phyloP scores from a whole-genome alignment of 495 filamentous ascomycete species.

The Penicillium diatomitis region DNA sequence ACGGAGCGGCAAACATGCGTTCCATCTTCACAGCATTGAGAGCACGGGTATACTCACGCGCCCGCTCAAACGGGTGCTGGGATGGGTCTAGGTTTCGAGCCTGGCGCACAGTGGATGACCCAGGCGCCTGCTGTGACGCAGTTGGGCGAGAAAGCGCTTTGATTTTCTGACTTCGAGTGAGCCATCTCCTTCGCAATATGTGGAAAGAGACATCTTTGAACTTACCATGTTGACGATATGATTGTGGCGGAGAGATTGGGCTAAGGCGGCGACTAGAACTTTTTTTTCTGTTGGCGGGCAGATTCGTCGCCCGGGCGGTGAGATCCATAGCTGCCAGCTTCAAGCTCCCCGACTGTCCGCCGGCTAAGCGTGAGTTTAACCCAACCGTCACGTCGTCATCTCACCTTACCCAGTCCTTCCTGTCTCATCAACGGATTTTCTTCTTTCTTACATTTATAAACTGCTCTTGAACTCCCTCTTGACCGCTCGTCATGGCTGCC shows the following conservation, averaged over 20 bases:
- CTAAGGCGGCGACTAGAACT: constrained; percentile 12
- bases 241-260: constrained; percentile 6
- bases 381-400: constrained; percentile 15
- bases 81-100: constrained; percentile 87
- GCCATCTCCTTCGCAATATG: no score
- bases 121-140: constrained; percentile 68
- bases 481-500: constrained; percentile 36
- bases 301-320: constrained; percentile 27
- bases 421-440: neutral
- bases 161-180: constrained; percentile 56
- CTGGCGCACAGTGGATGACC: constrained; percentile 60
- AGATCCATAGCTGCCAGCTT: constrained; percentile 23
- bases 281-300: constrained; percentile 25
- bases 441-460: neutral
- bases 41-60: constrained; percentile 82
- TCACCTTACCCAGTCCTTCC: constrained; percentile 3
- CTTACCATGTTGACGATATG: constrained; percentile 17
- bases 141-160: constrained; percentile 79
- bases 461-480: neutral
- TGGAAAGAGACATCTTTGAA: neutral
- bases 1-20: constrained; percentile 92
- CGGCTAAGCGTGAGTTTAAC: constrained; percentile 1
- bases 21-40: constrained; percentile 91
- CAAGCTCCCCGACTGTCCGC: constrained; percentile 22
- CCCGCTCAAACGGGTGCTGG: constrained; percentile 89